These are phyloP conservation scores for Hymenotorrendiella dingleyae DNA, from an alignment of 2,329 filamentous ascomycete genomes.

Conservation along the genomic window DNA sequence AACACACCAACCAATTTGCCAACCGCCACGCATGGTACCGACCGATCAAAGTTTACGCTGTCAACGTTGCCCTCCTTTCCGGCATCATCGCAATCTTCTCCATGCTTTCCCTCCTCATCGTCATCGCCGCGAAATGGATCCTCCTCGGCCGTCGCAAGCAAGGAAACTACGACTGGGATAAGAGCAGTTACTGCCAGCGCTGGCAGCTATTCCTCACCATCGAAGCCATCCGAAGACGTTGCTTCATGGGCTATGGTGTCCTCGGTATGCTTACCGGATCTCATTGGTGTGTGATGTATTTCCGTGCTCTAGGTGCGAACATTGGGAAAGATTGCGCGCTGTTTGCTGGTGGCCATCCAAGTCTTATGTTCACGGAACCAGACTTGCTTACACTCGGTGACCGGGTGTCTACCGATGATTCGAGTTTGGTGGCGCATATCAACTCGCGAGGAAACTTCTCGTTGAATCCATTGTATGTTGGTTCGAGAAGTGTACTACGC, in stretches of 20 bases:
- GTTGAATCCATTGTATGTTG: neutral
- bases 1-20: slow-evolving; percentile 29
- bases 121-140: too few relatives aligned
- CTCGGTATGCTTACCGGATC: slow-evolving; percentile 48
- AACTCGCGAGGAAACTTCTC: slow-evolving; percentile 37
- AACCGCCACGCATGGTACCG: slow-evolving; percentile 20
- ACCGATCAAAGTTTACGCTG: slow-evolving; percentile 35
- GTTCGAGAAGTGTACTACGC: neutral
- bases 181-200: too few relatives aligned
- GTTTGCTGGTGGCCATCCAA: slow-evolving; percentile 47
- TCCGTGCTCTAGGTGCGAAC: slow-evolving; percentile 45
- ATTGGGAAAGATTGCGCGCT: slow-evolving; percentile 51
- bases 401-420: slow-evolving; percentile 48
- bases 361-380: slow-evolving; percentile 51
- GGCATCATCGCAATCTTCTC: too few relatives aligned
- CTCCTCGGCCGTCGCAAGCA: too few relatives aligned
- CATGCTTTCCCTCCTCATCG: too few relatives aligned
- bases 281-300: slow-evolving; percentile 46
- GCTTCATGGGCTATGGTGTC: slow-evolving; percentile 45
- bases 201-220: too few relatives aligned
- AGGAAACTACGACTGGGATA: too few relatives aligned
- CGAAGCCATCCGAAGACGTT: too few relatives aligned
- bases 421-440: slow-evolving; percentile 50
- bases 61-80: slow-evolving; percentile 38
- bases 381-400: slow-evolving; percentile 49